Percentiles rank a stretch among this genome's conserved stretches.
Evolutionary conservation across 768 basidiomycete genomes (phyloP).

Genomic region (Lentinus brumalis): DNA sequence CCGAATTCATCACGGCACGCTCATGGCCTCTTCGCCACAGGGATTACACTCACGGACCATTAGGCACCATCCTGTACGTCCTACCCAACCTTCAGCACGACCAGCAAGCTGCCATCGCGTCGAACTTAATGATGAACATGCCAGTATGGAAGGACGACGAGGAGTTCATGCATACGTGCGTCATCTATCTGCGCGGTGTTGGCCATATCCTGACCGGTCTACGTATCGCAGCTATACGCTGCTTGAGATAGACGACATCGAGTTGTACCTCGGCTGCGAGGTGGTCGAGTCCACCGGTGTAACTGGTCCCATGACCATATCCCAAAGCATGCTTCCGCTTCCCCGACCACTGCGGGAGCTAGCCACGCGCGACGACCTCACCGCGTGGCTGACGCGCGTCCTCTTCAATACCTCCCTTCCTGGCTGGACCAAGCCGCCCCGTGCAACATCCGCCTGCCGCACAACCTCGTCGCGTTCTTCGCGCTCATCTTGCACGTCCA

Average conservation of each 20-base stretch:
- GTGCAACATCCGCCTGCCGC: constrained; percentile 33
- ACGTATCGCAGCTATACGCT: not conserved
- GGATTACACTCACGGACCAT: constrained; percentile 36
- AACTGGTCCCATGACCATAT: not conserved
- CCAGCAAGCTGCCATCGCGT: constrained; percentile 27
- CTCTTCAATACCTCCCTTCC: constrained; percentile 36
- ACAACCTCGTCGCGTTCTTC: constrained; percentile 38
- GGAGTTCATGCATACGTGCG: constrained; percentile 34
- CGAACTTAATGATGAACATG: constrained; percentile 34
- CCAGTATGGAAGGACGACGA: constrained; percentile 33
- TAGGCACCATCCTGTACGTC: constrained; percentile 31
- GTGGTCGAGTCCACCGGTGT: constrained; percentile 27
- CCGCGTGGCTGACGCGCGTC: constrained; percentile 36
- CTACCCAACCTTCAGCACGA: constrained; percentile 30
- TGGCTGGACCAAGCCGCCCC: constrained; percentile 23
- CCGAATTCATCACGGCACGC: no score
- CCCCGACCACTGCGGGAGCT: constrained; percentile 21
- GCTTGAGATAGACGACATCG: constrained; percentile 31
- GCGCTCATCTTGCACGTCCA: constrained; percentile 35
- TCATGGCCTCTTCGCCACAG: constrained; percentile 11
- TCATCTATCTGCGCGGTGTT: not conserved
- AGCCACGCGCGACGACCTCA: constrained; percentile 32
- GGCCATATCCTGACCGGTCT: not conserved
- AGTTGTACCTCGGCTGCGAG: constrained; percentile 31
- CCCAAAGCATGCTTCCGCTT: not conserved